Conservation (phyloP, 2,329 filamentous ascomycete genomes). For the Aureobasidium sp. region DNA sequence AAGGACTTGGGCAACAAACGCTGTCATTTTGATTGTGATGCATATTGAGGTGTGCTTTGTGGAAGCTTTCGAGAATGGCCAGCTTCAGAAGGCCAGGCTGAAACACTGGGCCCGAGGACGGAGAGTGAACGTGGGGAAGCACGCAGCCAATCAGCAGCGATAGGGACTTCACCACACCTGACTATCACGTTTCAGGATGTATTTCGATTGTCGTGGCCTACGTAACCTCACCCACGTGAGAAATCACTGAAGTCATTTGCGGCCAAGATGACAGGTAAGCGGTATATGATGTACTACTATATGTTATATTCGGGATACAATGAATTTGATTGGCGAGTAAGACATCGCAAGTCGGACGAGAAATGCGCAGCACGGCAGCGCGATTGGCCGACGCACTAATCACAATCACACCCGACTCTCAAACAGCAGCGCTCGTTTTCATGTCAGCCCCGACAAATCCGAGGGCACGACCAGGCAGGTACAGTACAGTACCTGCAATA, state of each 20-base stretch:
- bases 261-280: constrained; percentile 7
- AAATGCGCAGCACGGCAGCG: not conserved
- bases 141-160: not conserved
- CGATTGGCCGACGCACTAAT: not conserved
- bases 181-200: not conserved
- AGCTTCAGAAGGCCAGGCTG: not conserved
- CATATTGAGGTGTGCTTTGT: not conserved
- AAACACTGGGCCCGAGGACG: constrained; percentile 7
- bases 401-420: constrained; percentile 6
- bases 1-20: not conserved
- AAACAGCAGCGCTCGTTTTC: not conserved
- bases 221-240: constrained; percentile 5
- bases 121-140: not conserved
- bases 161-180: not conserved
- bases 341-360: not conserved
- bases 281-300: constrained; percentile 11
- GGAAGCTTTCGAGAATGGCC: constrained; percentile 10
- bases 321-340: not conserved
- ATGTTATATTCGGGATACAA: constrained; percentile 3
- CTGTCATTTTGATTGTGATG: constrained; percentile 7
- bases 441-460: not conserved
- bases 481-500: constrained; percentile 3
- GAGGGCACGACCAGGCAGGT: not conserved
- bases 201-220: constrained; percentile 1
- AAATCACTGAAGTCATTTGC: not conserved